phyloP scores from a whole-genome alignment of 169 alveolate genomes.

The Cryptosporidium xiaoi region DNA sequence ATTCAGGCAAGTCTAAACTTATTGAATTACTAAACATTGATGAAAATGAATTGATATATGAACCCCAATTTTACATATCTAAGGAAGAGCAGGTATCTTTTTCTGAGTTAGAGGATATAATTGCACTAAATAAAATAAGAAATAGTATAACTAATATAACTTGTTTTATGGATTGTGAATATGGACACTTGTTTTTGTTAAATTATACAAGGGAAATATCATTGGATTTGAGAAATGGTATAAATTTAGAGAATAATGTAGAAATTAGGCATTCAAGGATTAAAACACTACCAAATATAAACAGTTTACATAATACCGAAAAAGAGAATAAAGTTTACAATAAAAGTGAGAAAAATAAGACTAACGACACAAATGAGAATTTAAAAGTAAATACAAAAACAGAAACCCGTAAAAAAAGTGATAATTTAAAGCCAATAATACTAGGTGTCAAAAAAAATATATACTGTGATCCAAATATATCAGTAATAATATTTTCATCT shows the following conservation, averaged over 20 bases:
- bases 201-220: conserved; percentile 13
- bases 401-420: background rate
- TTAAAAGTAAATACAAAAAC: conserved; percentile 2
- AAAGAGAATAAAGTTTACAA: background rate
- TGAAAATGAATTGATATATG: background rate
- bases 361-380: background rate
- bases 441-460: background rate
- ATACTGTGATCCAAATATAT: background rate
- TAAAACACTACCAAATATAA: conserved; percentile 2
- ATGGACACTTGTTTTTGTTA: conserved; percentile 37
- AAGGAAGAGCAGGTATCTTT: conserved; percentile 19
- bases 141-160: conserved; percentile 11
- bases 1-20: conserved; percentile 4
- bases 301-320: background rate
- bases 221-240: background rate
- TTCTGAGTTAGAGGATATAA: conserved; percentile 22
- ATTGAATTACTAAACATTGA: background rate
- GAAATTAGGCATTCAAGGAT: conserved; percentile 7
- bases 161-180: conserved; percentile 66
- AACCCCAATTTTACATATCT: conserved; percentile 19
- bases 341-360: background rate
- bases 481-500: conserved; percentile 37
- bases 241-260: background rate
- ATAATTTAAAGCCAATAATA: background rate
- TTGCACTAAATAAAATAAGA: background rate